phyloP scores from a whole-genome alignment of 202 grass and related monocot species.

The Schoenoplectus triqueter region DNA sequence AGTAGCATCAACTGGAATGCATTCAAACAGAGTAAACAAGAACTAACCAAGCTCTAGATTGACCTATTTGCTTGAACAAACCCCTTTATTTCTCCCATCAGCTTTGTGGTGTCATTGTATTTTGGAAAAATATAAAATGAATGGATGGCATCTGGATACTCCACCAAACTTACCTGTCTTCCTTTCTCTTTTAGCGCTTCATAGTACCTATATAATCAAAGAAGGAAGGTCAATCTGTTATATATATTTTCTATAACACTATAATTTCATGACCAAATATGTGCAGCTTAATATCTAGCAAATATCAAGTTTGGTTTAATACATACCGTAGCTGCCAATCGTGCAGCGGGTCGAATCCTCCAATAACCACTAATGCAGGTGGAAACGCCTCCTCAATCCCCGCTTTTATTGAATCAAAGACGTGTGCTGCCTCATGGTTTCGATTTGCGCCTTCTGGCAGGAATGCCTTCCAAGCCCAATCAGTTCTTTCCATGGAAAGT shows the following conservation, averaged over 20 bases:
- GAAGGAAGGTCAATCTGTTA: background rate
- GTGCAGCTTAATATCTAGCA: background rate
- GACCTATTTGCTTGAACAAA: constrained; percentile 51
- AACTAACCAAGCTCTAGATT: background rate
- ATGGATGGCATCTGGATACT: constrained; percentile 76
- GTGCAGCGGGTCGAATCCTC: constrained; percentile 59
- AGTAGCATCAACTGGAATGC: background rate
- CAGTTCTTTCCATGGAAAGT: constrained; percentile 38
- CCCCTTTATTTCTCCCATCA: constrained; percentile 55
- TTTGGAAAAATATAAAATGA: constrained; percentile 72
- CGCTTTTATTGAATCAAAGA: constrained; percentile 41
- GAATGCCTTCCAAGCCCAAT: constrained; percentile 57
- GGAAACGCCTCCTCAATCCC: constrained; percentile 53
- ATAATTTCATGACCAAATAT: background rate
- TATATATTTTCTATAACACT: background rate
- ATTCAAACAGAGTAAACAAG: background rate
- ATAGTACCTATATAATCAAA: constrained; percentile 46
- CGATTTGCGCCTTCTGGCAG: constrained; percentile 54
- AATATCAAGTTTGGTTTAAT: background rate
- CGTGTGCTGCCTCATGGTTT: constrained; percentile 52
- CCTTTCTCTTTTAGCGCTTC: constrained; percentile 46
- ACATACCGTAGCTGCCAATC: constrained; percentile 49
- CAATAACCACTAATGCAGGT: constrained; percentile 55
- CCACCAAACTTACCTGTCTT: constrained; percentile 51
- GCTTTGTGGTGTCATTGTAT: constrained; percentile 41